A percentile compares a stretch with the other conserved stretches of the same genome.
These are phyloP conservation scores for Botrytis cinerea DNA, from an alignment of 2,329 filamentous ascomycete genomes.

Conservation along the genomic window DNA sequence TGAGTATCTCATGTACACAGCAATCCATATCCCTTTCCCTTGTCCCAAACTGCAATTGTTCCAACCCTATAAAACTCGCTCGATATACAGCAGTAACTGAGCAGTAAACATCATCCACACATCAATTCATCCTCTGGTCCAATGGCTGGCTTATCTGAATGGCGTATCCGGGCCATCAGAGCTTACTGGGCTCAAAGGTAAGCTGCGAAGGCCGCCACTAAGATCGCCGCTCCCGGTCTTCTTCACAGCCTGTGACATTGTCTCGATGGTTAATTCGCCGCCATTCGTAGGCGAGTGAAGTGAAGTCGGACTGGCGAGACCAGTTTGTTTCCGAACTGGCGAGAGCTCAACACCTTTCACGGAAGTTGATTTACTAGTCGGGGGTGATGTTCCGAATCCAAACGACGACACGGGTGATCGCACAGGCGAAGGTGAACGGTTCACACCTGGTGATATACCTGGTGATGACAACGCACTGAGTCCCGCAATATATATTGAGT, in stretches of 20 bases:
- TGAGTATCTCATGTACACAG: slow-evolving; percentile 27
- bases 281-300: slow-evolving; percentile 55
- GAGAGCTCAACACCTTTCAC: slow-evolving; percentile 74
- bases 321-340: slow-evolving; percentile 51
- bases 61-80: slow-evolving; percentile 29
- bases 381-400: slow-evolving; percentile 67
- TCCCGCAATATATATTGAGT: slow-evolving; percentile 69
- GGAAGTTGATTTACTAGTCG: slow-evolving; percentile 73
- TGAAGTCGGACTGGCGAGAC: slow-evolving; percentile 63
- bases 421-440: slow-evolving; percentile 78
- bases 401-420: slow-evolving; percentile 77
- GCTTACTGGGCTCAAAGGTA: slow-evolving; percentile 60
- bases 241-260: slow-evolving; percentile 85
- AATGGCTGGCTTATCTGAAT: slow-evolving; percentile 32
- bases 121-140: slow-evolving; percentile 15
- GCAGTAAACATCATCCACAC: slow-evolving; percentile 12
- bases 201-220: slow-evolving; percentile 54
- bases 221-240: slow-evolving; percentile 85
- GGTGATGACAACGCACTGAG: slow-evolving; percentile 60
- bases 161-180: slow-evolving; percentile 37
- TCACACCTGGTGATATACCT: slow-evolving; percentile 43
- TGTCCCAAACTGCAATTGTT: slow-evolving; percentile 24
- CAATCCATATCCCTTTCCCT: slow-evolving; percentile 26
- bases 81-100: slow-evolving; percentile 36
- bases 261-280: slow-evolving; percentile 84